Percentiles rank a stretch among this genome's conserved stretches.
Evolutionary conservation across 768 basidiomycete species (phyloP).

Genomic region (Mycena alexandri): DNA sequence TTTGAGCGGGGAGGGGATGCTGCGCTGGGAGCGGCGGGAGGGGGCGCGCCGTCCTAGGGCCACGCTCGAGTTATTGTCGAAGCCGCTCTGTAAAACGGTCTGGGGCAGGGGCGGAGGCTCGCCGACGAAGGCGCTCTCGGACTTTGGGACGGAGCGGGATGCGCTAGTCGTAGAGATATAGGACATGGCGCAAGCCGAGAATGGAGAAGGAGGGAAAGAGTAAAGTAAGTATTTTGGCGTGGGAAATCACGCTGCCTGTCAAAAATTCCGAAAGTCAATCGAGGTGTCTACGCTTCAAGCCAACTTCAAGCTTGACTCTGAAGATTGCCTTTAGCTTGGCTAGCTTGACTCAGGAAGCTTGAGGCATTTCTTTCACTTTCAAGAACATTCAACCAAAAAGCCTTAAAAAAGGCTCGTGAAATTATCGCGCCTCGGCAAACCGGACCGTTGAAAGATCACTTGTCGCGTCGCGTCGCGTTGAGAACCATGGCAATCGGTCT

Average conservation of each 20-base stretch:
- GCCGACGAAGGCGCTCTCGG: constrained; percentile 19
- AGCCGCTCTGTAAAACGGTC: constrained; percentile 13
- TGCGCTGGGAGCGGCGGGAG: constrained; percentile 33
- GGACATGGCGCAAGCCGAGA: constrained; percentile 27
- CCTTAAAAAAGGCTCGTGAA: too few species aligned
- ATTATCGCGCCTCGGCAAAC: too few species aligned
- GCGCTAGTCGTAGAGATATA: constrained; percentile 27
- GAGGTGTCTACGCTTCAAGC: too few species aligned
- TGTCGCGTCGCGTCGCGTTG: too few species aligned
- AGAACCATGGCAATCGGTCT: too few species aligned
- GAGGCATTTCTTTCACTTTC: too few species aligned
- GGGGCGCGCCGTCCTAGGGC: constrained; percentile 9
- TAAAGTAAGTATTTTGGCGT: neutral
- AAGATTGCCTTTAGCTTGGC: neutral
- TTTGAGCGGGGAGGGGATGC: constrained; percentile 21
- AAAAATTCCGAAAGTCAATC: neutral
- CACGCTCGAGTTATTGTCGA: neutral
- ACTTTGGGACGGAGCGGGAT: constrained; percentile 22
- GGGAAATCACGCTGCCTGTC: neutral
- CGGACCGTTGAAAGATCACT: too few species aligned
- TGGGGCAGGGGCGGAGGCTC: neutral
- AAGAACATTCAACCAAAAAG: too few species aligned
- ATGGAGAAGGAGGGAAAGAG: neutral
- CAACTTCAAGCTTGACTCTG: neutral
- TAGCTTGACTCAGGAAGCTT: too few species aligned